Conservation (phyloP, 208 protist genomes). For the Jaenimonas drosophilae region DNA sequence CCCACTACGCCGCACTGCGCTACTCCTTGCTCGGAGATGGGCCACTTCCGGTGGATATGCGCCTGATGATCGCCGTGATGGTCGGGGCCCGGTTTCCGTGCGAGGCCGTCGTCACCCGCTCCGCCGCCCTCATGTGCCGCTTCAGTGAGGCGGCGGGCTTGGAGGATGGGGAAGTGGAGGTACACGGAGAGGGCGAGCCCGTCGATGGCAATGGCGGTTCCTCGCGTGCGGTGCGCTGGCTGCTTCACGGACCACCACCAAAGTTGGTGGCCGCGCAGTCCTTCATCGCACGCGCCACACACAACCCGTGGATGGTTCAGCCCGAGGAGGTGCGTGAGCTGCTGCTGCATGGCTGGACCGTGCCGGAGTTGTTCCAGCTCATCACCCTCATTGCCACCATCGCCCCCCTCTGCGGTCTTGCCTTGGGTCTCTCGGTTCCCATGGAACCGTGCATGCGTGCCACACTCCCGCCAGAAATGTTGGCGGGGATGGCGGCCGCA, state of each 20-base stretch:
- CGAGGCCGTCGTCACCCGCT: constrained; percentile 69
- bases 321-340: constrained; percentile 29
- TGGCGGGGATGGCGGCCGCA: constrained; percentile 3
- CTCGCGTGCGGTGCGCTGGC: constrained; percentile 21
- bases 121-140: constrained; percentile 44
- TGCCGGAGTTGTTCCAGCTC: constrained; percentile 73
- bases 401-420: constrained; percentile 58
- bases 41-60: constrained; percentile 51
- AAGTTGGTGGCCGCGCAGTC: constrained; percentile 41
- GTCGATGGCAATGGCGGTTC: background rate
- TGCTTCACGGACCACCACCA: constrained; percentile 42
- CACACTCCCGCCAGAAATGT: constrained; percentile 36
- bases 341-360: constrained; percentile 48
- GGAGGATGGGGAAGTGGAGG: constrained; percentile 1
- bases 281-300: constrained; percentile 66
- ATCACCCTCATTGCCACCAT: constrained; percentile 56
- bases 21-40: constrained; percentile 75
- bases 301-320: constrained; percentile 64
- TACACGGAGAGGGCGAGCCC: background rate
- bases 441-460: constrained; percentile 53
- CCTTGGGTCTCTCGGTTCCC: constrained; percentile 68
- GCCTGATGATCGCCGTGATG: constrained; percentile 79
- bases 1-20: constrained; percentile 44
- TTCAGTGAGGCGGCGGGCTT: constrained; percentile 7
- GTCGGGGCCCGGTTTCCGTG: constrained; percentile 70